A percentile compares a stretch with the other conserved stretches of the same genome.
These are phyloP conservation scores for Phytophthora citricola DNA, from an alignment of 352 stramenopile species.

Conservation along the genomic window DNA sequence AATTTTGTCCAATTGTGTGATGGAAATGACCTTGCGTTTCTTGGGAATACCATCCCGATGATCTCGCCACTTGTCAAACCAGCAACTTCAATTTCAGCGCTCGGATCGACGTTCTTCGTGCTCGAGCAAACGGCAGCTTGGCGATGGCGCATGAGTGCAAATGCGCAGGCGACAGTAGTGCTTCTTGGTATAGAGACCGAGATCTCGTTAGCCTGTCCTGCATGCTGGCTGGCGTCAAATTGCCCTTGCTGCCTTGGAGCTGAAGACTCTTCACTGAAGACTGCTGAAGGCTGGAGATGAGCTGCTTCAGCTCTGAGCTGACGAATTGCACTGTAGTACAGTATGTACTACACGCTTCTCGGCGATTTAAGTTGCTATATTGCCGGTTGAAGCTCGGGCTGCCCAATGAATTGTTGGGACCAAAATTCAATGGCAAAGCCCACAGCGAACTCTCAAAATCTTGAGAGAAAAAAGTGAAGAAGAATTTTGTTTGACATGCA, in stretches of 20 bases:
- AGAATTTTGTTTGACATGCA: constrained; percentile 3
- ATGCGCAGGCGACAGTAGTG: constrained; percentile 13
- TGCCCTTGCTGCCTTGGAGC: not conserved
- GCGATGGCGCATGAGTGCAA: constrained; percentile 18
- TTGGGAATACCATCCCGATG: constrained; percentile 7
- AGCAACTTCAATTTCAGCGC: constrained; percentile 22
- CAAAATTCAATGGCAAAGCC: constrained; percentile 28
- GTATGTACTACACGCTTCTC: not conserved
- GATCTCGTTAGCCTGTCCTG: constrained; percentile 2
- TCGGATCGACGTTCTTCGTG: not conserved
- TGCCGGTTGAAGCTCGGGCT: constrained; percentile 24
- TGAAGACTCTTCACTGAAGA: not conserved
- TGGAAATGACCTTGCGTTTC: constrained; percentile 8
- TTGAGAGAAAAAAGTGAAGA: constrained; percentile 7
- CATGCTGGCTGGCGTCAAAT: not conserved
- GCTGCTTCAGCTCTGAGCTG: constrained; percentile 24
- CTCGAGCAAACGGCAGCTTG: not conserved
- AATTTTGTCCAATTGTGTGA: not conserved
- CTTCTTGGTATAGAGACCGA: constrained; percentile 12
- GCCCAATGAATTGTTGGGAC: constrained; percentile 15
- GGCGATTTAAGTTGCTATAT: constrained; percentile 12
- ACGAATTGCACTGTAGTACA: too few relatives aligned
- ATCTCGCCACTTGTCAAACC: constrained; percentile 24
- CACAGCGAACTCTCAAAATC: constrained; percentile 1
- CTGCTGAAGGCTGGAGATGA: constrained; percentile 22